Percentiles rank a stretch among this genome's conserved stretches.
These are phyloP conservation scores for Pseudogymnoascus destructans DNA, from an alignment of 2,329 filamentous ascomycete species.

Conservation along the genomic window DNA sequence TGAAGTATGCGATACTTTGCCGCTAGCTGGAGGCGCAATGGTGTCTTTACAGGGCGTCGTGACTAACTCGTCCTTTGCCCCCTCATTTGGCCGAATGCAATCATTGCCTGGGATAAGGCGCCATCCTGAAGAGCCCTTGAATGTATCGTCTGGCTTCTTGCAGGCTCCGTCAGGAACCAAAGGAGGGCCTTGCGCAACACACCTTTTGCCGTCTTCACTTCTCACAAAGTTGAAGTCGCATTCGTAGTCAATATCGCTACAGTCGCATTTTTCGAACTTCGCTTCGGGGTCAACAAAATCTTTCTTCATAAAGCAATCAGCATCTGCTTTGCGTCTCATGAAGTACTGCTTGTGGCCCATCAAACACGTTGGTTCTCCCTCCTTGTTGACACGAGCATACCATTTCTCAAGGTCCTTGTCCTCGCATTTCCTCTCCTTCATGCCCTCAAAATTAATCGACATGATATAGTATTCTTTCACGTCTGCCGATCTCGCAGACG, in stretches of 20 bases:
- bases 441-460: conserved; percentile 67
- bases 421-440: conserved; percentile 69
- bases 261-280: conserved; percentile 63
- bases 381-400: conserved; percentile 68
- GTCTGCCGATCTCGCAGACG: conserved; percentile 33
- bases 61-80: conserved; percentile 57
- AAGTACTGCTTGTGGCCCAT: conserved; percentile 95
- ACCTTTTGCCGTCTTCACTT: conserved; percentile 52
- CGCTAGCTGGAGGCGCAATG: conserved; percentile 41
- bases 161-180: conserved; percentile 60
- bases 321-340: conserved; percentile 69
- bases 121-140: conserved; percentile 80
- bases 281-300: conserved; percentile 70
- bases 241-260: conserved; percentile 76
- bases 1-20: conserved; percentile 49
- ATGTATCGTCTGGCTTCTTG: conserved; percentile 53
- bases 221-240: conserved; percentile 87
- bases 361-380: conserved; percentile 72
- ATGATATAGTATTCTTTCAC: conserved; percentile 49
- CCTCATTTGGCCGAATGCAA: conserved; percentile 43
- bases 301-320: conserved; percentile 77
- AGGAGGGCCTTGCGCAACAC: conserved; percentile 50
- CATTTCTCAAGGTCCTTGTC: conserved; percentile 79
- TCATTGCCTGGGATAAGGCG: conserved; percentile 76
- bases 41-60: conserved; percentile 65